Evolutionary conservation across 306 rosid species (phyloP).

Genomic region (Macrotyloma uniflorum): DNA sequence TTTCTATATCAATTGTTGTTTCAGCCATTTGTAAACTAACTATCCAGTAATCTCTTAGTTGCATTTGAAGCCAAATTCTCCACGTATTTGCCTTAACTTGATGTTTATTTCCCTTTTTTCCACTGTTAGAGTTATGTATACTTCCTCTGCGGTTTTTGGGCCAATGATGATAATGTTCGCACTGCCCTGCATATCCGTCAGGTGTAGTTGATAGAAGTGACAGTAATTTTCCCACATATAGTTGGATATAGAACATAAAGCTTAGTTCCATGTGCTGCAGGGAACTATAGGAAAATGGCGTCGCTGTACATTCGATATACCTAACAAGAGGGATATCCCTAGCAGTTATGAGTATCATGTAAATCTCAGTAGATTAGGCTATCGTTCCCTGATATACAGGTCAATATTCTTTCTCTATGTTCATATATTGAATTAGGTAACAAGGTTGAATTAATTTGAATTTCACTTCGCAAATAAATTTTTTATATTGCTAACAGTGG

Average conservation of each 20-base stretch:
- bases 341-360: constrained; percentile 48
- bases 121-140: constrained; percentile 29
- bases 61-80: neutral
- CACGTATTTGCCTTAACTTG: neutral
- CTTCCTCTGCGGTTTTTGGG: constrained; percentile 55
- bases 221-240: neutral
- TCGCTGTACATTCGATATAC: constrained; percentile 36
- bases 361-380: constrained; percentile 59
- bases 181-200: constrained; percentile 52
- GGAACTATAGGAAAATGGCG: constrained; percentile 64
- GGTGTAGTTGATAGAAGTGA: constrained; percentile 39
- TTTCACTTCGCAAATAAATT: neutral
- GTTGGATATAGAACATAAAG: neutral
- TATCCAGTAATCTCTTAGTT: neutral
- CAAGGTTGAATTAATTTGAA: neutral
- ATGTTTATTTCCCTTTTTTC: neutral
- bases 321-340: neutral
- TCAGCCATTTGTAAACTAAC: neutral
- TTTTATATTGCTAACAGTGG: constrained; percentile 48
- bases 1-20: neutral
- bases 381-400: constrained; percentile 69
- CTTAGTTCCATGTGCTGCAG: constrained; percentile 39
- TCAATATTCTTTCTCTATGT: constrained; percentile 3
- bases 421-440: neutral
- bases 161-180: constrained; percentile 59